Evolutionary conservation across 1,284 basidiomycete genomes (phyloP).

Genomic region (Psilocybe mexicana): DNA sequence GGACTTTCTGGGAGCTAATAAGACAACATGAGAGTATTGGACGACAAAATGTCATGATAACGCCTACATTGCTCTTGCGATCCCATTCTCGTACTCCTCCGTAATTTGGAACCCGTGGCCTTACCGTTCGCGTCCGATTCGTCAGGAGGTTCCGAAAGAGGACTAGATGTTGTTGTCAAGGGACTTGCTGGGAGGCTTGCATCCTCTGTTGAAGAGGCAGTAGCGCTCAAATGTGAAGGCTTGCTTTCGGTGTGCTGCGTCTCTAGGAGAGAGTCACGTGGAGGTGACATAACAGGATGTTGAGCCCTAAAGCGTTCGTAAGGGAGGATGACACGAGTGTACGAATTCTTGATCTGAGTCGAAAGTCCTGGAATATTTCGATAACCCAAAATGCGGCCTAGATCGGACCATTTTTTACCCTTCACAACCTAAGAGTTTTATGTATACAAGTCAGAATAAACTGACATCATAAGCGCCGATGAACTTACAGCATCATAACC

Average conservation of each 20-base stretch:
- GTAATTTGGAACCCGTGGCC: constrained; percentile 34
- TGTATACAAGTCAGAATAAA: constrained; percentile 22
- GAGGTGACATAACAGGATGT: constrained; percentile 50
- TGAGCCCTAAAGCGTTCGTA: constrained; percentile 90
- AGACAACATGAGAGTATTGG: neutral
- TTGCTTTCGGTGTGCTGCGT: constrained; percentile 42
- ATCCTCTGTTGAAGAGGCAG: constrained; percentile 33
- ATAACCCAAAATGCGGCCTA: constrained; percentile 83
- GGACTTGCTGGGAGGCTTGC: constrained; percentile 68
- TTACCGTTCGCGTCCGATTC: constrained; percentile 53
- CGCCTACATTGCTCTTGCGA: constrained; percentile 41
- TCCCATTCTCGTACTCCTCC: constrained; percentile 46
- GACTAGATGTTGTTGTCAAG: constrained; percentile 69
- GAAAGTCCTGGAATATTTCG: constrained; percentile 80
- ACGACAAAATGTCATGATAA: constrained; percentile 6
- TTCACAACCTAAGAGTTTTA: constrained; percentile 61
- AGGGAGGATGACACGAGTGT: constrained; percentile 87
- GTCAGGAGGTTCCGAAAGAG: constrained; percentile 77
- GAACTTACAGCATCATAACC: constrained; percentile 81
- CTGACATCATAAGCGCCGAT: constrained; percentile 12
- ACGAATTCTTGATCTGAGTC: constrained; percentile 88
- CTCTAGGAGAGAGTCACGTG: constrained; percentile 41
- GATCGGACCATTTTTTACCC: constrained; percentile 83
- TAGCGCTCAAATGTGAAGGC: constrained; percentile 38
- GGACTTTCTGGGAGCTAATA: constrained; percentile 38